These are phyloP conservation scores for Takashimella koratensis DNA, from an alignment of 1,284 basidiomycete genomes.

Conservation along the genomic window DNA sequence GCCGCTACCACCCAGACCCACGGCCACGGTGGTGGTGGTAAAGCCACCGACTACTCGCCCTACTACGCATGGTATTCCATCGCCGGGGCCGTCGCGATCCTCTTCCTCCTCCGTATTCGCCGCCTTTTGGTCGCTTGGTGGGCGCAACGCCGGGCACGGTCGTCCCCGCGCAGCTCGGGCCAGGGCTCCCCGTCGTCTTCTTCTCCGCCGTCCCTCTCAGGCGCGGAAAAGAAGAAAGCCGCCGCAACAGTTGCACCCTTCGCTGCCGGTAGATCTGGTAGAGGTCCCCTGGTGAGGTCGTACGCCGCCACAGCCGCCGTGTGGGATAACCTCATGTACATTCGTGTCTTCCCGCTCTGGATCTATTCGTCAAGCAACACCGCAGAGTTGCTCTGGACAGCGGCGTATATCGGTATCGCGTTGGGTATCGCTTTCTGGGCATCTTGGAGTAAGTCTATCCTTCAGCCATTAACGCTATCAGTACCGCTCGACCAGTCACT, in stretches of 20 bases:
- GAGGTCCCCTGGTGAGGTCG: not conserved
- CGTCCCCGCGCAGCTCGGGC: not conserved
- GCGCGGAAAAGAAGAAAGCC: not conserved
- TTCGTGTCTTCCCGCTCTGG: constrained; percentile 13
- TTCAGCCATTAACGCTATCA: too few species aligned
- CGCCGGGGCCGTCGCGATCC: not conserved
- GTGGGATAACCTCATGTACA: constrained; percentile 9
- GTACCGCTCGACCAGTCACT: too few species aligned
- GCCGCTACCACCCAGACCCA: not conserved
- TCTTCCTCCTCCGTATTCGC: not conserved
- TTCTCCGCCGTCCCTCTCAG: not conserved
- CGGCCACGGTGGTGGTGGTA: not conserved
- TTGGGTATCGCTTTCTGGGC: constrained; percentile 12
- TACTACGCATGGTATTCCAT: not conserved
- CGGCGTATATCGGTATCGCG: constrained; percentile 10
- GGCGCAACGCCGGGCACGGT: not conserved
- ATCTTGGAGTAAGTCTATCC: not conserved
- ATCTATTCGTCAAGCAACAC: constrained; percentile 7
- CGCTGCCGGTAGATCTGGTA: not conserved
- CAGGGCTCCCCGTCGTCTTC: not conserved
- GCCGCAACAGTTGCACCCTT: not conserved
- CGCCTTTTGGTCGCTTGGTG: not conserved
- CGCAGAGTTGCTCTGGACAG: constrained; percentile 14
- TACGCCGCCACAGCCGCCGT: not conserved
- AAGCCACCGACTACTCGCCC: not conserved